These are phyloP conservation scores for Sisymbrium altissimum DNA, from an alignment of 345 rosid genomes.

Conservation along the genomic window DNA sequence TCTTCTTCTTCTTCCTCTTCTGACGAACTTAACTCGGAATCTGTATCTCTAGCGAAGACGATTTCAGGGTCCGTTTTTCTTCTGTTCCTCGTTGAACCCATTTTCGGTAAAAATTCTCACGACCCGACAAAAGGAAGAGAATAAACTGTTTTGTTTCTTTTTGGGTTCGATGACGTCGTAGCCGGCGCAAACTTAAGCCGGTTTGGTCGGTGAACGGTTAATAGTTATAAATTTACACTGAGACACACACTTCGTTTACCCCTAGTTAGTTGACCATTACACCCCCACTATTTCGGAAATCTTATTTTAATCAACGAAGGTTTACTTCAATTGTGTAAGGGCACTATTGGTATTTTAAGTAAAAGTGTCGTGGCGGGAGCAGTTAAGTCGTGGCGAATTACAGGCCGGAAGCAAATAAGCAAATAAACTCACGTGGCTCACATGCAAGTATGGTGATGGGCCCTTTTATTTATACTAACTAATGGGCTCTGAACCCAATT, in stretches of 20 bases:
- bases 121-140: conserved; percentile 17
- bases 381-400: conserved; percentile 23
- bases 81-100: conserved; percentile 53
- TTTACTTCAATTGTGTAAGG: not conserved
- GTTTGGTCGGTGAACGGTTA: conserved; percentile 1
- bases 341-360: not conserved
- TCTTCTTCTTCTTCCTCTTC: conserved; percentile 50
- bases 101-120: conserved; percentile 15
- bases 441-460: not conserved
- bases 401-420: not conserved
- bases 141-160: conserved; percentile 20
- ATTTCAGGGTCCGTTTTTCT: conserved; percentile 57
- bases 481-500: conserved; percentile 8
- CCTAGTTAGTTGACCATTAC: not conserved
- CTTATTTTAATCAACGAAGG: not conserved
- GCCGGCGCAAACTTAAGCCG: not conserved
- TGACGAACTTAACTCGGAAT: conserved; percentile 70
- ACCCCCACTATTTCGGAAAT: not conserved
- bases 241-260: not conserved
- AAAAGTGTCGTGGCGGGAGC: conserved; percentile 26
- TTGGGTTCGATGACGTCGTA: conserved; percentile 13
- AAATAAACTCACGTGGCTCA: not conserved
- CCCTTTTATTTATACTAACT: not conserved
- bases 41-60: conserved; percentile 65
- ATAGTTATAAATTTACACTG: not conserved